phyloP scores from a whole-genome alignment of 2,329 filamentous ascomycete species.

The Cordyceps militaris region DNA sequence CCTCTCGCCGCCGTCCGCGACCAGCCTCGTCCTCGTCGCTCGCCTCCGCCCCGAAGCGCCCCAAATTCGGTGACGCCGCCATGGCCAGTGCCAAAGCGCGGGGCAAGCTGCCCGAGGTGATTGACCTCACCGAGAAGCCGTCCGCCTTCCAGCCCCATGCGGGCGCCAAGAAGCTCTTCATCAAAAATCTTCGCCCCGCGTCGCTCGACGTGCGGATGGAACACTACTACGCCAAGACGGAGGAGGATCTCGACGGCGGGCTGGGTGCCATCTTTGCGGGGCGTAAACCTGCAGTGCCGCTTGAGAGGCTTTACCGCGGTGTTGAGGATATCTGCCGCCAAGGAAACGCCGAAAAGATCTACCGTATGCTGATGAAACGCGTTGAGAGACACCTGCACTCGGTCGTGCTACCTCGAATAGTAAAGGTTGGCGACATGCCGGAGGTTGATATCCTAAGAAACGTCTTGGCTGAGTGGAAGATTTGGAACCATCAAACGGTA shows the following conservation, averaged over 20 bases:
- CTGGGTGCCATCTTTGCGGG: constrained; percentile 66
- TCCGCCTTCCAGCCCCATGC: constrained; percentile 61
- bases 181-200: constrained; percentile 77
- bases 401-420: constrained; percentile 49
- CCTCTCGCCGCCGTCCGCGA: constrained; percentile 34
- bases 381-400: constrained; percentile 62
- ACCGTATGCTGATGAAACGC: constrained; percentile 55
- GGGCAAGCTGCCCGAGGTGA: constrained; percentile 33
- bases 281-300: constrained; percentile 57
- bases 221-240: constrained; percentile 70
- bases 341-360: constrained; percentile 62
- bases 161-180: constrained; percentile 79
- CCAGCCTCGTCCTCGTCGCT: constrained; percentile 25
- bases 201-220: constrained; percentile 54
- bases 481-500: constrained; percentile 74
- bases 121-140: constrained; percentile 28
- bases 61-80: constrained; percentile 22
- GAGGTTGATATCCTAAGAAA: constrained; percentile 57
- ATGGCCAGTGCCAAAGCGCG: constrained; percentile 32
- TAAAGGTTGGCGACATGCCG: constrained; percentile 40
- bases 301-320: constrained; percentile 82
- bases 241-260: constrained; percentile 66
- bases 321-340: constrained; percentile 88
- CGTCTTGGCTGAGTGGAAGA: constrained; percentile 57
- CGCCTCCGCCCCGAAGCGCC: constrained; percentile 25